Percentiles rank a stretch among this genome's conserved stretches.
Evolutionary conservation across 257 asterid genomes (phyloP).

Genomic region (Rhazya stricta): DNA sequence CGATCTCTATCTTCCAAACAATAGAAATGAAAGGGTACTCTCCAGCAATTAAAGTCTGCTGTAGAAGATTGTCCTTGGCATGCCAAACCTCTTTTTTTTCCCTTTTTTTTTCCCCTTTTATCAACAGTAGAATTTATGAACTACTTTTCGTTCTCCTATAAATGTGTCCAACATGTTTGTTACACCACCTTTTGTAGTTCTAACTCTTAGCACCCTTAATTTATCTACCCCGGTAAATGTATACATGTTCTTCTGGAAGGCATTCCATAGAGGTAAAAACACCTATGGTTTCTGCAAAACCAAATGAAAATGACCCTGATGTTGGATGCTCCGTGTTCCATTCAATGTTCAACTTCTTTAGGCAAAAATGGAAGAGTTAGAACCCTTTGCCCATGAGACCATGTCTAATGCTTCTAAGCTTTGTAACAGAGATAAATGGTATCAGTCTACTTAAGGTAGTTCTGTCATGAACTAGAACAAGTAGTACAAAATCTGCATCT

Average conservation of each 20-base stretch:
- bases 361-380: neutral
- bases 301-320: neutral
- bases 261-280: neutral
- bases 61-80: neutral
- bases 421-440: neutral
- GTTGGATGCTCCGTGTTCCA: neutral
- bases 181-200: neutral
- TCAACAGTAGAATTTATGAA: neutral
- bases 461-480: neutral
- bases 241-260: neutral
- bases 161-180: slow-evolving; percentile 2
- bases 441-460: neutral
- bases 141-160: neutral
- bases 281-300: neutral
- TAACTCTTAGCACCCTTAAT: neutral
- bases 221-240: neutral
- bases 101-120: no score
- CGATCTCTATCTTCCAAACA: neutral
- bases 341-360: neutral
- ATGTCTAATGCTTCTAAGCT: neutral
- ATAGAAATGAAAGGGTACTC: slow-evolving; percentile 2
- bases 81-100: neutral
- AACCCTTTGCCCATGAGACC: neutral
- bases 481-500: neutral
- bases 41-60: neutral